These are phyloP conservation scores for Colletotrichum siamense DNA, from an alignment of 2,329 filamentous ascomycete genomes.

Conservation along the genomic window DNA sequence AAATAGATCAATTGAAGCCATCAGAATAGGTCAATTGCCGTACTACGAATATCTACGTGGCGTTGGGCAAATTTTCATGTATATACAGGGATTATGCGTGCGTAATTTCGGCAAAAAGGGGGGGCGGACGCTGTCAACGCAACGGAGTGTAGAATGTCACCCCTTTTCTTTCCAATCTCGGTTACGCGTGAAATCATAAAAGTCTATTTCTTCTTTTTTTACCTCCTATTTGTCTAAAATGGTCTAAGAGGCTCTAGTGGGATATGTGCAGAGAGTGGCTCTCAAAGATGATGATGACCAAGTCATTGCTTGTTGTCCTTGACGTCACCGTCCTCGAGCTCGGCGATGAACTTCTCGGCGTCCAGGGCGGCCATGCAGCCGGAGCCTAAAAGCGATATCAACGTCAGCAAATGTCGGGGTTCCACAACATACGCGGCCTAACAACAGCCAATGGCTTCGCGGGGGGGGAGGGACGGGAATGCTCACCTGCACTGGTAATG, in stretches of 20 bases:
- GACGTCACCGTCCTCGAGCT: constrained; percentile 61
- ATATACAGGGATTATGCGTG: too few relatives aligned
- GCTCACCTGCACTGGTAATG: constrained; percentile 91
- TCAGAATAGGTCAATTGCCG: too few relatives aligned
- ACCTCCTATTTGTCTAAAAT: neutral
- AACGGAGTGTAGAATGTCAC: neutral
- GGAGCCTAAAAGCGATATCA: constrained; percentile 62
- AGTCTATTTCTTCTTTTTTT: constrained; percentile 13
- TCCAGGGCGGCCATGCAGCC: constrained; percentile 96
- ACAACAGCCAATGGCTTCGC: neutral
- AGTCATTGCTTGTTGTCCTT: constrained; percentile 24
- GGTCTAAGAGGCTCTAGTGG: neutral
- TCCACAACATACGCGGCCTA: neutral
- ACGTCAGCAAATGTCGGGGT: constrained; percentile 21
- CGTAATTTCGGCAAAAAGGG: too few relatives aligned
- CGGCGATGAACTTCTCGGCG: constrained; percentile 90
- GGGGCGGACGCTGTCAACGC: too few relatives aligned
- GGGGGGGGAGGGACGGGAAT: constrained; percentile 27
- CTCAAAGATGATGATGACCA: constrained; percentile 18
- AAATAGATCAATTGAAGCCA: too few relatives aligned
- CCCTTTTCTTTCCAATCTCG: neutral
- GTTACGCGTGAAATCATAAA: neutral
- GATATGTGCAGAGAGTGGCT: neutral
- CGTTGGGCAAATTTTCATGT: too few relatives aligned
- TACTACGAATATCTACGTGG: too few relatives aligned